Base-by-base conservation (phyloP, 805 yeast genomes). In the Sugiyamaella smithiae region DNA sequence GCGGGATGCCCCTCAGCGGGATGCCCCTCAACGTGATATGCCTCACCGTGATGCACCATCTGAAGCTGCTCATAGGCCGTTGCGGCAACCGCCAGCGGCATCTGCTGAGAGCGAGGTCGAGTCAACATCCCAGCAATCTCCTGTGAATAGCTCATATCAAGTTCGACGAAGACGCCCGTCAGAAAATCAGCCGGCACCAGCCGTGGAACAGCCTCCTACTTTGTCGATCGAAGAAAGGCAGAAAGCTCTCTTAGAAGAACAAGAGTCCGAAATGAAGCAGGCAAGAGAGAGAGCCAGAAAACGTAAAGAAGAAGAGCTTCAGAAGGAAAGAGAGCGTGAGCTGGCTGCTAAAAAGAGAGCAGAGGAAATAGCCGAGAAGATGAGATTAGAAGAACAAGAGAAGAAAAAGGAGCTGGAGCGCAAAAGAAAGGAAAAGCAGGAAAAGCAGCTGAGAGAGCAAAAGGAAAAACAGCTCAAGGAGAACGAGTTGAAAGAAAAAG, bases 301-400 rank as follows among this genome's bases (percentile, higher is more conserved):
- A 46, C 58, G 69, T 11, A 65, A 66, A 46, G 69, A 65, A 40
- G 67, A 65, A 40, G 69, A 65, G 43, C 55, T 47, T 49, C 51
- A 52, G 11, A 44, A 42, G 22, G 69, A 66, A 45, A 52, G 56
- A 24, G 67, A 61, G 32, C 53, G 61, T 20, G 56, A 53, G 24
- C 63, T 56, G 46, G 59, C 58, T 1, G 63, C 63, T 5, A 55
- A 54, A 41, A 60, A 53, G 42, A 51, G 59, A 23, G 66, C 67
- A 1, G 68, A 62, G 40, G 66, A 58, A 40, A 43, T 65, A 12
- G 65, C 60, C 19, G 54, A 55, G 40, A 49, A 49, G 33, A 53
- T 59, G 5, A 58, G 50, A 31, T 51, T 49, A 33, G 46, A 46
- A 12, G 56, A 52, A 26, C 43, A 48, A 14, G 61, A 57, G 49